Evolutionary conservation across 2,329 filamentous ascomycete species (phyloP).

Genomic region (Fusarium nisikadoi): DNA sequence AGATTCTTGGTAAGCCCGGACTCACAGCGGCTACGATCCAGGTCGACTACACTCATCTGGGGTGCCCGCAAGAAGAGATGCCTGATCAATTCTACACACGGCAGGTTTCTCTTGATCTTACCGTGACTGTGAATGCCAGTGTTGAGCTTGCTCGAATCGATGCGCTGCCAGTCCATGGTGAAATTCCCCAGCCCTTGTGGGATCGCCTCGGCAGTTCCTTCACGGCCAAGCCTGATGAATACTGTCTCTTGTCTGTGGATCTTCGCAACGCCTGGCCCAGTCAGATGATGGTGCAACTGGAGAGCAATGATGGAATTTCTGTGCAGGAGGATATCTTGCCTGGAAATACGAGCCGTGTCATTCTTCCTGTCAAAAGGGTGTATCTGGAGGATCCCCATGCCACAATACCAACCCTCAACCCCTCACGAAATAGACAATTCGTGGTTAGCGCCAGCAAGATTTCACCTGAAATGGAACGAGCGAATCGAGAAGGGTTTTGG

Average conservation of each 20-base stretch:
- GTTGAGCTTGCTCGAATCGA: conserved; percentile 85
- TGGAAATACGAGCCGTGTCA: conserved; percentile 77
- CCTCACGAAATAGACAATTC: conserved; percentile 88
- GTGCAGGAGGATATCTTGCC: conserved; percentile 70
- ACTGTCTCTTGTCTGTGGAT: conserved; percentile 84
- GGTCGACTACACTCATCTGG: conserved; percentile 88
- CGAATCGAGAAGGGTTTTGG: conserved; percentile 88
- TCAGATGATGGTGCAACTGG: conserved; percentile 74
- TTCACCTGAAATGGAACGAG: conserved; percentile 81
- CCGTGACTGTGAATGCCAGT: conserved; percentile 91
- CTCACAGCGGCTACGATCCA: conserved; percentile 82
- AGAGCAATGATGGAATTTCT: conserved; percentile 60
- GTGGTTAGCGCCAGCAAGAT: conserved; percentile 85
- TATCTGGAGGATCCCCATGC: conserved; percentile 81
- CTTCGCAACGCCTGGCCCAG: conserved; percentile 91
- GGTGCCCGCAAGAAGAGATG: conserved; percentile 73
- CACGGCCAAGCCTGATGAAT: conserved; percentile 63
- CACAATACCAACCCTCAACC: conserved; percentile 82
- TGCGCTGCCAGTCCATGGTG: conserved; percentile 75
- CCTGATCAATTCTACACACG: conserved; percentile 83
- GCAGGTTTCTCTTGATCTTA: conserved; percentile 82
- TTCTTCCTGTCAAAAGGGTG: conserved; percentile 79
- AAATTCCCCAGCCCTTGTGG: conserved; percentile 73
- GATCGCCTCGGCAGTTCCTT: conserved; percentile 52
- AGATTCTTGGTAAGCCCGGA: conserved; percentile 87